Conservation (phyloP, 2,329 filamentous ascomycete genomes). For the Dactylellina haptotyla region DNA sequence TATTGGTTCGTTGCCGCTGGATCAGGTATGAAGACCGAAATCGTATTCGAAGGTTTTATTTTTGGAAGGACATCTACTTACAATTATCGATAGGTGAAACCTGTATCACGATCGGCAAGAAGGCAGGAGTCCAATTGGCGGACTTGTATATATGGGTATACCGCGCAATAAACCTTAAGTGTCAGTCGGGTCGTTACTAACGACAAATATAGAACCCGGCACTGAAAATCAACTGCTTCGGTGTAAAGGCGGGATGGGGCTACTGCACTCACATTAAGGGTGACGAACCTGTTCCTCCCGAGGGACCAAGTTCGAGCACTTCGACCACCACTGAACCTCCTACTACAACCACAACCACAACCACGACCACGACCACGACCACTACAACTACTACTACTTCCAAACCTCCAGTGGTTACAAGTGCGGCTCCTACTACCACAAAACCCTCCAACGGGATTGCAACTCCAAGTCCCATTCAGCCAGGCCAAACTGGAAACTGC, state of each 20-base stretch:
- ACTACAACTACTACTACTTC: not conserved
- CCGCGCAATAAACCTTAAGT: too few relatives aligned
- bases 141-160: too few relatives aligned
- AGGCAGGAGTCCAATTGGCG: too few relatives aligned
- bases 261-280: too few relatives aligned
- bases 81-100: too few relatives aligned
- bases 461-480: slow-evolving; percentile 2
- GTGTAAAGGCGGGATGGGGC: too few relatives aligned
- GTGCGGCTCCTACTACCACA: too few relatives aligned
- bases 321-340: not conserved
- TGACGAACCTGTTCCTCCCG: not conserved
- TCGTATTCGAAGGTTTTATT: not conserved
- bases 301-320: not conserved
- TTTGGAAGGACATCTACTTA: not conserved
- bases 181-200: too few relatives aligned
- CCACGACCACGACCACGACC: not conserved
- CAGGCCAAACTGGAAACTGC: slow-evolving; percentile 3
- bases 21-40: not conserved
- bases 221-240: too few relatives aligned
- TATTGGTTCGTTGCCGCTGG: not conserved
- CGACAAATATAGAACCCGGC: too few relatives aligned
- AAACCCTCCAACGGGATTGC: not conserved
- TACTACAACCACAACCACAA: not conserved
- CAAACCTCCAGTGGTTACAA: too few relatives aligned
- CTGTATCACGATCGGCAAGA: too few relatives aligned